A percentile compares a stretch with the other conserved stretches of the same genome.
These are phyloP conservation scores for Anthracocystis walkeri DNA, from an alignment of 1,284 basidiomycete species.

Conservation along the genomic window DNA sequence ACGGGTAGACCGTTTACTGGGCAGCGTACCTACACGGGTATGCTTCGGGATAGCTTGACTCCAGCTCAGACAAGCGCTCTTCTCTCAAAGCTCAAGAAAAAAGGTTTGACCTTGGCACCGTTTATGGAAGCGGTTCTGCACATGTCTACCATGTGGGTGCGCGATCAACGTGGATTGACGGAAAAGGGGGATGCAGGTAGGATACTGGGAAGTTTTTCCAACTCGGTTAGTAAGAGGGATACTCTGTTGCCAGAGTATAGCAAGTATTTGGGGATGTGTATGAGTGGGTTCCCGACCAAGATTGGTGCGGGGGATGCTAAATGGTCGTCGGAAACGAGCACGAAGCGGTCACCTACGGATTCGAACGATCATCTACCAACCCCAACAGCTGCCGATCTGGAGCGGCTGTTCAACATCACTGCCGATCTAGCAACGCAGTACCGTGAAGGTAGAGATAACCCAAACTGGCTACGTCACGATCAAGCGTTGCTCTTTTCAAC, in stretches of 20 bases:
- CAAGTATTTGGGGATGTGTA: slow-evolving; percentile 35
- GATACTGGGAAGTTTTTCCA: slow-evolving; percentile 33
- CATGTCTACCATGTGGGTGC: slow-evolving; percentile 37
- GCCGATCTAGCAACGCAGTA: slow-evolving; percentile 16
- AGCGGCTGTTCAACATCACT: slow-evolving; percentile 10
- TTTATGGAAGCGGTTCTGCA: slow-evolving; percentile 33
- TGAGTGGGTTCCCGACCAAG: slow-evolving; percentile 36
- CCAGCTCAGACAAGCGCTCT: slow-evolving; percentile 8
- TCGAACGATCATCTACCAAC: slow-evolving; percentile 11
- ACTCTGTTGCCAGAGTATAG: slow-evolving; percentile 20
- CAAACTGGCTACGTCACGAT: slow-evolving; percentile 31
- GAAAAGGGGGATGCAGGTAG: slow-evolving; percentile 12
- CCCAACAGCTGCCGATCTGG: background rate
- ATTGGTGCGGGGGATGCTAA: slow-evolving; percentile 12
- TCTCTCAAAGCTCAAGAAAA: slow-evolving; percentile 12
- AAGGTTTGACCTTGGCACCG: slow-evolving; percentile 33
- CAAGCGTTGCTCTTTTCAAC: slow-evolving; percentile 34
- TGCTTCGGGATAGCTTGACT: slow-evolving; percentile 7
- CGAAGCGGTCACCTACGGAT: slow-evolving; percentile 5
- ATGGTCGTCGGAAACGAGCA: slow-evolving; percentile 2
- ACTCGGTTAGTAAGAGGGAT: slow-evolving; percentile 35
- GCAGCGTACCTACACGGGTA: slow-evolving; percentile 11
- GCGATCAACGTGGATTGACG: slow-evolving; percentile 16
- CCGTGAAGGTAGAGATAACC: slow-evolving; percentile 7
- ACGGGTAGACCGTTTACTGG: slow-evolving; percentile 16